A percentile compares a stretch with the other conserved stretches of the same genome.
phyloP scores from a whole-genome alignment of 805 yeast species.

The Saccharomycopsis sp. region DNA sequence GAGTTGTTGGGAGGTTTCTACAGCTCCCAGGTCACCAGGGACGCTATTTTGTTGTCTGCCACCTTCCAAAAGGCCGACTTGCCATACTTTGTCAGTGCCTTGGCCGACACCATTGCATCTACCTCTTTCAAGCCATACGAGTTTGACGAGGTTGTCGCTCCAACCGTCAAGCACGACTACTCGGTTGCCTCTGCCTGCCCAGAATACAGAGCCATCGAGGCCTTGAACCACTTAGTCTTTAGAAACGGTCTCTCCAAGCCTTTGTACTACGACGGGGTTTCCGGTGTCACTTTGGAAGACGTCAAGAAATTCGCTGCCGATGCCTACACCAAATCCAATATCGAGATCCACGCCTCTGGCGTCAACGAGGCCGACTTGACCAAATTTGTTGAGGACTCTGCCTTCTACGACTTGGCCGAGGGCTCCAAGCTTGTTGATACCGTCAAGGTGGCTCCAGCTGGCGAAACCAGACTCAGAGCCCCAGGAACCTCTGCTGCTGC shows the following conservation, averaged over 20 bases:
- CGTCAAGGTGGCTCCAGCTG: constrained; percentile 39
- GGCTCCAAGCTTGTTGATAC: constrained; percentile 44
- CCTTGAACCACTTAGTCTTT: constrained; percentile 73
- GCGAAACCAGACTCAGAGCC: constrained; percentile 64
- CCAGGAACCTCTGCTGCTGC: constrained; percentile 65
- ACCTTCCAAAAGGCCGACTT: constrained; percentile 79
- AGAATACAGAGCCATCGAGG: constrained; percentile 60
- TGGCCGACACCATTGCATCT: constrained; percentile 65
- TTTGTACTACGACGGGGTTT: constrained; percentile 62
- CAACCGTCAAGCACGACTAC: constrained; percentile 64
- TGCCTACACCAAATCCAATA: constrained; percentile 63
- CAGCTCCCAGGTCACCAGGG: constrained; percentile 69
- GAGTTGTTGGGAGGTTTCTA: constrained; percentile 88
- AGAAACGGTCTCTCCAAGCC: constrained; percentile 86
- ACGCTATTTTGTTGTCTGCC: constrained; percentile 72
- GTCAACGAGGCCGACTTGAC: constrained; percentile 65
- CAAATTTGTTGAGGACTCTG: constrained; percentile 58
- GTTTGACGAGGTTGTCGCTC: constrained; percentile 72
- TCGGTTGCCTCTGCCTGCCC: constrained; percentile 46
- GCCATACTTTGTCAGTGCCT: constrained; percentile 84
- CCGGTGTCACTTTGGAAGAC: constrained; percentile 53
- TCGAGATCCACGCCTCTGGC: constrained; percentile 67
- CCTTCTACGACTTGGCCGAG: constrained; percentile 54
- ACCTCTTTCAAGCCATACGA: constrained; percentile 80
- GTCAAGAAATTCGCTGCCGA: constrained; percentile 58